These are phyloP conservation scores for Pinus albicaulis DNA, from an alignment of 75 land plant species.

Conservation along the genomic window DNA sequence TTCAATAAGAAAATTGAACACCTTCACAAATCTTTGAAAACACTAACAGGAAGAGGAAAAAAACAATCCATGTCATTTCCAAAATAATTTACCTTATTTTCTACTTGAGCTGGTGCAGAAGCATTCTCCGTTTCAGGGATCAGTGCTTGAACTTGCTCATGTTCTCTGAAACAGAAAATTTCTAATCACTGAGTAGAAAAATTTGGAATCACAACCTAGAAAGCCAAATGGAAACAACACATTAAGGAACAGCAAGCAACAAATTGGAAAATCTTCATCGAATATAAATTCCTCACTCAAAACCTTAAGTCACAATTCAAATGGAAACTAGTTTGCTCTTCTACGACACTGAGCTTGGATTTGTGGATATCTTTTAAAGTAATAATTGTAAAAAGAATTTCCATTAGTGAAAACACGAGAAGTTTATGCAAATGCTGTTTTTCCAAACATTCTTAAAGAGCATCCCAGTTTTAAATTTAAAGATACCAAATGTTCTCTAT, in stretches of 20 bases:
- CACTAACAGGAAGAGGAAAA: background rate
- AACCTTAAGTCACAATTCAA: background rate
- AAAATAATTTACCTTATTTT: background rate
- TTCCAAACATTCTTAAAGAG: too few relatives aligned
- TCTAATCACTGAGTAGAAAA: background rate
- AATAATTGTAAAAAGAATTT: too few relatives aligned
- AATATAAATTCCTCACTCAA: background rate
- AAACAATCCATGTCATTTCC: background rate
- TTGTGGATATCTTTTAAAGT: too few relatives aligned
- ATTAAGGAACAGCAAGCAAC: background rate
- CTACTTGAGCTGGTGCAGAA: background rate
- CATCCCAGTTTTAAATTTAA: too few relatives aligned
- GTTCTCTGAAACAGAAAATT: background rate
- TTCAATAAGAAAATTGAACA: background rate
- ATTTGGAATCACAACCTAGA: background rate
- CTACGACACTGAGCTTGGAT: too few relatives aligned
- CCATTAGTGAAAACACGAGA: too few relatives aligned
- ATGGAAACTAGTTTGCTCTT: background rate
- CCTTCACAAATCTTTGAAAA: background rate
- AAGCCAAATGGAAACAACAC: conserved; percentile 2
- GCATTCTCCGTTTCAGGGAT: too few relatives aligned
- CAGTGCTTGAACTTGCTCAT: too few relatives aligned
- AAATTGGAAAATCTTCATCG: background rate
- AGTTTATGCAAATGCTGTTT: too few relatives aligned
- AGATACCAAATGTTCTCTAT: too few relatives aligned